Evolutionary conservation across 2,329 filamentous ascomycete genomes (phyloP), one percentile per base, ranked within the genome.

Genomic region (Fusarium oligoseptatum): DNA sequence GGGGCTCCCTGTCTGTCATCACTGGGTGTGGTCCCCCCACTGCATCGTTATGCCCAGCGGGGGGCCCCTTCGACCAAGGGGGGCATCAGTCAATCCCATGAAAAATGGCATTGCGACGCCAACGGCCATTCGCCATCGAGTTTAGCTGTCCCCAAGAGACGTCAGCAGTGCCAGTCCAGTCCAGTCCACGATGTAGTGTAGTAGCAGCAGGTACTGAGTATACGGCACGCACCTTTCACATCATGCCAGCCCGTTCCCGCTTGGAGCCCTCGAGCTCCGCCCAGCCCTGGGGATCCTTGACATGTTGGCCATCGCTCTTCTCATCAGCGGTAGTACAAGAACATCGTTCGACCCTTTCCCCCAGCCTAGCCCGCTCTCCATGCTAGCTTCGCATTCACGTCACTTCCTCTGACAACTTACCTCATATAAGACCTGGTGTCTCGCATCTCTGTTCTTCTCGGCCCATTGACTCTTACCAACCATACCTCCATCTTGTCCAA

Each of bases 1-100:
- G 69, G 77, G 77, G 76, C 68, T 75, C 76, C 77, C 72, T 79
- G 76, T 75, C 76, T 78, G 77, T 78, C 77, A 77, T 76, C 75
- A 75, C 65, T 67, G 60, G 67, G 71, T 70, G 67, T 67, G 57
- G 62, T 69, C 71, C 67, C 75, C 75, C 76, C 74, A 77, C 77
- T 74, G 67, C 76, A 77, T 78, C 73, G 73, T 61, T 71, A 68
- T 77, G 68, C 68, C 48, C 68, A 64, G 68, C 57, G 62, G 62
- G 67, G 70, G 64, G n/a, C 52, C 29, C 58, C 50, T 56, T 66
- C 56, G 60, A 62, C 72, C 70, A 65, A 71, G 63, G 74, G 68
- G 67, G 52, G 27, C 72, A 71, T 78, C 77, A 77, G 70, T 79
- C 76, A 79, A 78, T 75, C 72, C 77, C 77, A 79, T 79, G 67